Conservation (phyloP, 805 yeast species). For the Lachancea quebecensis region DNA sequence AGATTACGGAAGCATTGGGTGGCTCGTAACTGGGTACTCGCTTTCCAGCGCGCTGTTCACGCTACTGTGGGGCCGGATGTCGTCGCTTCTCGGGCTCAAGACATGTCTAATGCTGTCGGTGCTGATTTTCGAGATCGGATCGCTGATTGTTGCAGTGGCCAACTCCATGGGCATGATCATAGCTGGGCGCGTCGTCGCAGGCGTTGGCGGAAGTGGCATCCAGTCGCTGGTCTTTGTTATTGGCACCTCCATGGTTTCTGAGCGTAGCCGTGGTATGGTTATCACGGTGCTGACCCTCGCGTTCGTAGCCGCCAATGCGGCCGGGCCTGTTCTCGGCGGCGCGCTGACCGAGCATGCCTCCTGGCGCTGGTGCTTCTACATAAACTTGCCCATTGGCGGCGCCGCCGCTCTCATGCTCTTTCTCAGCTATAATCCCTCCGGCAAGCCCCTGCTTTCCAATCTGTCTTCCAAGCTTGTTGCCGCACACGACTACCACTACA, state of each 20-base stretch:
- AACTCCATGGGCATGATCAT: conserved; percentile 52
- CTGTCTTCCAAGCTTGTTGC: neutral
- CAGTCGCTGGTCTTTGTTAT: conserved; percentile 52
- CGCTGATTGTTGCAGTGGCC: conserved; percentile 51
- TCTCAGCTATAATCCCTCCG: conserved; percentile 14
- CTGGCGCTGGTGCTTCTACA: conserved; percentile 75
- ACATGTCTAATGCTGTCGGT: conserved; percentile 42
- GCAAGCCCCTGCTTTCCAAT: neutral
- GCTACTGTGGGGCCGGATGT: conserved; percentile 51
- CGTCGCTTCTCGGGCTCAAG: conserved; percentile 54
- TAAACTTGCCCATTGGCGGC: conserved; percentile 64
- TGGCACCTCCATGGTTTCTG: conserved; percentile 33
- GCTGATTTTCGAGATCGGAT: conserved; percentile 53
- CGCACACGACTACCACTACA: neutral
- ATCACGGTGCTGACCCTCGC: conserved; percentile 23
- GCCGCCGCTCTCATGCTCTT: conserved; percentile 17
- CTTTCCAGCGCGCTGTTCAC: conserved; percentile 47
- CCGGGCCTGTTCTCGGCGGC: conserved; percentile 65
- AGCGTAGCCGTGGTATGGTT: conserved; percentile 20
- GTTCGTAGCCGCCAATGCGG: conserved; percentile 44
- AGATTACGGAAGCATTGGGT: conserved; percentile 46
- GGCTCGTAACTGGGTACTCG: conserved; percentile 52
- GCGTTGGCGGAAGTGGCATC: conserved; percentile 67
- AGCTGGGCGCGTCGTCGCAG: conserved; percentile 66
- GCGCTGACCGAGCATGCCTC: conserved; percentile 48